Evolutionary conservation across 257 asterid genomes (phyloP), one percentile per base, ranked within the genome.

Genomic region (Ophiorrhiza pumila): DNA sequence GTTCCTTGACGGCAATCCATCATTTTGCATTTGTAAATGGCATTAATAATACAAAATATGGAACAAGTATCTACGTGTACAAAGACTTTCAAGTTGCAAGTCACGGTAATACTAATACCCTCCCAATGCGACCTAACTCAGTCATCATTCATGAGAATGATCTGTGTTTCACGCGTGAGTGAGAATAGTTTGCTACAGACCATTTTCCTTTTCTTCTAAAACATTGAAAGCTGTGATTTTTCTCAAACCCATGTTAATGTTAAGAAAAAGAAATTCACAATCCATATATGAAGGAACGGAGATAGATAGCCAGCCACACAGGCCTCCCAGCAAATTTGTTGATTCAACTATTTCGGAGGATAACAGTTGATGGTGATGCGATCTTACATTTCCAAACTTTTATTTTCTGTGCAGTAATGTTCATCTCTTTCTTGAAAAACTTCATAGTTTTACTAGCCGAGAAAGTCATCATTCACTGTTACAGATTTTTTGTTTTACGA

Each of bases 21-120:
- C 69, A 82, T 76, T 68, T n/a, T n/a, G n/a, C n/a, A 76, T 69
- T 77, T 69, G 49, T 42, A 50, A 32, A 59, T 29, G 52, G 63
- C 41, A 66, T 72, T 63, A 68, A 62, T 55, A 37, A 73, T 22
- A 59, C 77, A 76, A 73, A 74, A 72, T 80, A 83, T 83, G 79
- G 60, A 62, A 41, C 69, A 41, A 65, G 59, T 73, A 66, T 79
- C 83, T 74, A 29, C 23, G 20, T 53, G 41, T 41, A 56, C 31
- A 68, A 58, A n/a, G 76, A 72, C 75, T 59, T n/a, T n/a, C n/a
- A n/a, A n/a, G n/a, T n/a, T n/a, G n/a, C 27, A 20, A 71, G 34
- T 71, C 68, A 32, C 43, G 12, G 29, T n/a, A n/a, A n/a, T n/a
- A n/a, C n/a, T 64, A 18, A 22, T 39, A 72, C 61, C 74, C 25